Evolutionary conservation across 768 basidiomycete species (phyloP), one percentile per base, ranked within the genome.

Genomic region (Hygrocybe coccinea): DNA sequence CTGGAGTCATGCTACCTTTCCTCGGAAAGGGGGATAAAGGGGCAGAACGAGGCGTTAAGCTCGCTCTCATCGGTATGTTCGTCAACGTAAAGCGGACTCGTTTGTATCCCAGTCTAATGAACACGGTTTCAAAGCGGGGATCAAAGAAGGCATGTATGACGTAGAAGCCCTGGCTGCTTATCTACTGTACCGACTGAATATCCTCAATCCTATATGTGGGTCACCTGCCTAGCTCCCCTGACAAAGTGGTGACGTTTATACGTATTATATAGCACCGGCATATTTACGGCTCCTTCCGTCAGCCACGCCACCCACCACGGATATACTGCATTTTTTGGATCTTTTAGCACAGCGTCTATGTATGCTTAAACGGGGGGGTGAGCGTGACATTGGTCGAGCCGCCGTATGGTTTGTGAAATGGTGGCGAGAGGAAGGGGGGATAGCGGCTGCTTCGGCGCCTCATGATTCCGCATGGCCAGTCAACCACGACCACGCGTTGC

Each of bases 1-100:
- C 97, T 2, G 97, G 97, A 2, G 90, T 98, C 46, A 98, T 98
- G 95, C 77, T 97, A 41, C 92, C 94, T 10, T 98, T 88, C 72
- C 79, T 98, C 29, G 97, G 97, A 1, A 82, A 77, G 56, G 97
- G 97, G 4, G 78, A 81, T 53, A 79, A 79, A 59, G 95, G 93
- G 15, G 87, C 91, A 50, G 97, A 99, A 70, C 79, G 91, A 64
- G 95, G 91, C 10, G 79, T 97, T 52, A 97, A 95, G 70, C 81
- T 97, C 19, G 95, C 92, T 47, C 74, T 97, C 56, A 97, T 97
- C 43, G 90, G 95, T 91, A 76, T 69, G 87, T 76, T 70, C 74
- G 53, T 58, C 11, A 35, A 25, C 36, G 36, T 54, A 52, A 22
- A 11, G 58, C 35, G 47, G 47, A 53, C 59, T 61, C 57, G 59